These are phyloP conservation scores for Mortierella sp. DNA, from an alignment of 371 early-diverging fungal species.

Conservation along the genomic window DNA sequence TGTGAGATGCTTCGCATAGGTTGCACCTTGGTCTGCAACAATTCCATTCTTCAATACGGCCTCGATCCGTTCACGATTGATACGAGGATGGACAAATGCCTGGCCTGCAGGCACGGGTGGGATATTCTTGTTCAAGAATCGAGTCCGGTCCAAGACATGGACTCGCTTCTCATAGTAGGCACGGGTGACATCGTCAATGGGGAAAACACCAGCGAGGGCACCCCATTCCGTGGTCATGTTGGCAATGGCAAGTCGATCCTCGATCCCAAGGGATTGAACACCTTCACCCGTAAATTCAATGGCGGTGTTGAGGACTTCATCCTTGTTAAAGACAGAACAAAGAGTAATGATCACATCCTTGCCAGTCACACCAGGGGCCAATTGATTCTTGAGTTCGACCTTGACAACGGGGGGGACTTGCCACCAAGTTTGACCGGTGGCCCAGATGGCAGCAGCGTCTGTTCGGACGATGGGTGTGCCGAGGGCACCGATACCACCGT, in stretches of 20 bases:
- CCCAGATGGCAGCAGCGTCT: conserved; percentile 98
- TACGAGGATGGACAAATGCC: conserved; percentile 72
- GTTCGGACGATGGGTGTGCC: conserved; percentile 97
- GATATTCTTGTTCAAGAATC: conserved; percentile 63
- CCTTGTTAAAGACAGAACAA: conserved; percentile 85
- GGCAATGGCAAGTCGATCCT: conserved; percentile 93
- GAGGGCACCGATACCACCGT: conserved; percentile 93
- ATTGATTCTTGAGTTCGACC: conserved; percentile 78
- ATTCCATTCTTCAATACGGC: conserved; percentile 63
- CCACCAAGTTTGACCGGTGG: conserved; percentile 97
- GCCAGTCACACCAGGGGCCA: conserved; percentile 88
- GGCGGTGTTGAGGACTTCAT: conserved; percentile 94
- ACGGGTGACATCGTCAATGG: conserved; percentile 84
- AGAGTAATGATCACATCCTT: conserved; percentile 96
- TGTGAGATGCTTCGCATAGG: conserved; percentile 85
- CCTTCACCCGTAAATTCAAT: conserved; percentile 92
- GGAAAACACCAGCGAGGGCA: conserved; percentile 95
- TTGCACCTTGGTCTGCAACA: conserved; percentile 71
- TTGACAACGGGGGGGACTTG: conserved; percentile 94
- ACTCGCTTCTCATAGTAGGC: conserved; percentile 78
- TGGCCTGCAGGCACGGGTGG: conserved; percentile 53
- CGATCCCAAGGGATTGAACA: conserved; percentile 73
- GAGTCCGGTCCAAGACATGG: conserved; percentile 63
- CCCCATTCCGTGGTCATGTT: conserved; percentile 99
- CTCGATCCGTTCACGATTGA: conserved; percentile 75